Conservation (phyloP, 371 early-diverging fungal genomes). For the Mucor velutinosus region DNA sequence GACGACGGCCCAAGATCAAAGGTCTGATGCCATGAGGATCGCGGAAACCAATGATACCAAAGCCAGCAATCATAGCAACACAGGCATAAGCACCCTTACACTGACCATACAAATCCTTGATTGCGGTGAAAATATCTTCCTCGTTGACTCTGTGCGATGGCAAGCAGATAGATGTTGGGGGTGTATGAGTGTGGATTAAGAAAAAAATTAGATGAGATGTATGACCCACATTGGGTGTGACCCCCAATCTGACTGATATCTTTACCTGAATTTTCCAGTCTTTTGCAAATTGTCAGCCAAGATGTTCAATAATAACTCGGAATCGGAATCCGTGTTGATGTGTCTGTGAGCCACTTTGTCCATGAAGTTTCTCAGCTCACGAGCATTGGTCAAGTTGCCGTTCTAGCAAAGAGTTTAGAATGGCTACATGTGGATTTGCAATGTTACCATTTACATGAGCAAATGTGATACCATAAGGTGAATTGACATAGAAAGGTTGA, state of each 20-base stretch:
- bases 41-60: slow-evolving; percentile 88
- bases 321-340: slow-evolving; percentile 98
- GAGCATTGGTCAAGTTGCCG: slow-evolving; percentile 95
- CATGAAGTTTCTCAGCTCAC: slow-evolving; percentile 81
- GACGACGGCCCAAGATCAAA: slow-evolving; percentile 85
- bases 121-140: slow-evolving; percentile 95
- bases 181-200: neutral
- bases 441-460: slow-evolving; percentile 75
- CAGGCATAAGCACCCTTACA: slow-evolving; percentile 94
- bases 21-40: slow-evolving; percentile 97
- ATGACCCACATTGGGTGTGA: slow-evolving; percentile 19
- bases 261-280: slow-evolving; percentile 89
- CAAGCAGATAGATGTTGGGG: neutral
- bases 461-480: slow-evolving; percentile 96
- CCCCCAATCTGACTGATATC: slow-evolving; percentile 2
- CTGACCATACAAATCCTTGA: slow-evolving; percentile 77
- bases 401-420: slow-evolving; percentile 58
- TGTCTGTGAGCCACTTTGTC: slow-evolving; percentile 96
- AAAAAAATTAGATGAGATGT: slow-evolving; percentile 30
- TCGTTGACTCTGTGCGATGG: slow-evolving; percentile 77
- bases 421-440: neutral
- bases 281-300: slow-evolving; percentile 91
- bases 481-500: slow-evolving; percentile 98
- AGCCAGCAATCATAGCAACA: slow-evolving; percentile 95
- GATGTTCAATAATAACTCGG: slow-evolving; percentile 94